A percentile compares a stretch with the other conserved stretches of the same genome.
Evolutionary conservation across 176 grass and related monocot species (phyloP).

Genomic region (Elymus sibiricus): DNA sequence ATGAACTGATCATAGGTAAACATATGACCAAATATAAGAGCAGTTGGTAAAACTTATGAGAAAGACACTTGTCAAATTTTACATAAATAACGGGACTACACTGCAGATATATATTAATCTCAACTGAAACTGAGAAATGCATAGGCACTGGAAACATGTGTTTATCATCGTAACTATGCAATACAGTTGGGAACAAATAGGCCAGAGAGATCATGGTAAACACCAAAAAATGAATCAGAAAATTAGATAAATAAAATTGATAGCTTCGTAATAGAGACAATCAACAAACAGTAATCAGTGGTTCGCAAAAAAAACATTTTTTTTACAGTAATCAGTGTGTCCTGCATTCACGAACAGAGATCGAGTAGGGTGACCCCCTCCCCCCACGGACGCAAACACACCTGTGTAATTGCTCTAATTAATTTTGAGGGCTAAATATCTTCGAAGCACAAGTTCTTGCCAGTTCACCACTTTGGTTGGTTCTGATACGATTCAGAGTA

Average conservation of each 20-base stretch:
- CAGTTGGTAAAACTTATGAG: not conserved
- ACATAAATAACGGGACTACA: not conserved
- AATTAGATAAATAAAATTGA: not conserved
- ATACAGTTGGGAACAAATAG: not conserved
- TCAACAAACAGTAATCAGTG: not conserved
- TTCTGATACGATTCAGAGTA: not conserved
- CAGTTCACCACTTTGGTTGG: not conserved
- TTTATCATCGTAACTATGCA: not conserved
- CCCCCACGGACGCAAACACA: not conserved
- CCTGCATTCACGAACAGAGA: not conserved
- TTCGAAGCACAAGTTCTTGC: not conserved
- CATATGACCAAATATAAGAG: not conserved
- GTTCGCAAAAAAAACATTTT: too few species aligned
- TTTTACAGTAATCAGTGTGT: not conserved
- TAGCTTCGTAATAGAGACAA: not conserved
- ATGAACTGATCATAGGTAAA: not conserved
- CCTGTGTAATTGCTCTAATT: not conserved
- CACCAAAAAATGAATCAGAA: constrained; percentile 2
- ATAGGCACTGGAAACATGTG: not conserved
- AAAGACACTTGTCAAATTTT: not conserved
- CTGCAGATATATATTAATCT: not conserved
- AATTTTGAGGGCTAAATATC: not conserved
- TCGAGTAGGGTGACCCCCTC: not conserved
- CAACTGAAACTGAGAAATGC: not conserved
- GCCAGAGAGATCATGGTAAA: not conserved